Conservation (phyloP, 306 rosid genomes). For the Cajanus cajan region DNA sequence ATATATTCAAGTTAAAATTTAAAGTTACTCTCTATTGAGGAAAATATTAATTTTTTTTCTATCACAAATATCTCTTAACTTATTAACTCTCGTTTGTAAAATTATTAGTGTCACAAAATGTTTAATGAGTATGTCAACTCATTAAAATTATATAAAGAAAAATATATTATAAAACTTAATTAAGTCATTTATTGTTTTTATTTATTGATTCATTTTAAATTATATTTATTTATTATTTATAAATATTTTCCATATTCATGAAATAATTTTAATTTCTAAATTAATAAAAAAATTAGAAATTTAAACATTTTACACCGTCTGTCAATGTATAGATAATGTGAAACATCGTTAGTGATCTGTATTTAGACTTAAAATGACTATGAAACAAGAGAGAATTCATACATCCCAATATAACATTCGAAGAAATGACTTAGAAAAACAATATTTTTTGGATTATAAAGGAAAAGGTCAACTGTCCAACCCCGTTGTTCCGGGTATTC, state of each 20-base stretch:
- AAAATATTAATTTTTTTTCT: too few relatives aligned
- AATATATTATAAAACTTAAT: background rate
- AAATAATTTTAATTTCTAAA: background rate
- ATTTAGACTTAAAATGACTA: background rate
- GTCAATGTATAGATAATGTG: background rate
- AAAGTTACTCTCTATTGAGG: background rate
- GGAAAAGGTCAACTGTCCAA: slow-evolving; percentile 39
- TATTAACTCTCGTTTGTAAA: too few relatives aligned
- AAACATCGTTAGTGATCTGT: background rate
- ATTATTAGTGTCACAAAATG: too few relatives aligned
- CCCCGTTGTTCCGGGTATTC: slow-evolving; percentile 33
- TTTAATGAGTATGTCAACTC: too few relatives aligned
- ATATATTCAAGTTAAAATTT: background rate
- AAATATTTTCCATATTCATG: background rate
- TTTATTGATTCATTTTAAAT: too few relatives aligned
- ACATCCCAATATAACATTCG: background rate
- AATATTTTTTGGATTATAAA: background rate
- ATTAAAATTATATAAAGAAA: background rate
- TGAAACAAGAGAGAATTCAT: background rate
- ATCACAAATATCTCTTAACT: too few relatives aligned
- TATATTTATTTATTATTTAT: background rate
- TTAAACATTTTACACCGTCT: background rate
- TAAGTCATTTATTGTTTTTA: background rate
- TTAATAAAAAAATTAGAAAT: background rate
- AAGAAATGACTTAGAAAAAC: background rate